Percentiles rank a stretch among this genome's conserved stretches.
Evolutionary conservation across 2,329 filamentous ascomycete genomes (phyloP).

Genomic region (Colletotrichum shisoi): DNA sequence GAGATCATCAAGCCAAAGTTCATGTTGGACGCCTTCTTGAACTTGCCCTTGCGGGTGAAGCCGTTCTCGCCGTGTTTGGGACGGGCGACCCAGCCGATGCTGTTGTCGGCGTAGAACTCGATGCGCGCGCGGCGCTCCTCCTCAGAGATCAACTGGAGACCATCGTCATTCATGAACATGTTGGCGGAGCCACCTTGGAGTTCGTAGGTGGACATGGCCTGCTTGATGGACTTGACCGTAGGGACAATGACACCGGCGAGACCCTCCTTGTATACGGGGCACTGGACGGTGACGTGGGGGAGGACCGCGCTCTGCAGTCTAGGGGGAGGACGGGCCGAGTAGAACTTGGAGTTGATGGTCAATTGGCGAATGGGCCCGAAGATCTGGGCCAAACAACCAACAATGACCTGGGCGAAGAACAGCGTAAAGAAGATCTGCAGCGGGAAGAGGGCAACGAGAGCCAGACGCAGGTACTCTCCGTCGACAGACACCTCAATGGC

Average conservation of each 20-base stretch:
- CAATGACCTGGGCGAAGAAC: conserved; percentile 81
- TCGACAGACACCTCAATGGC: conserved; percentile 74
- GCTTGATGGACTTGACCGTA: conserved; percentile 79
- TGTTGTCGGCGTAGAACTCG: conserved; percentile 73
- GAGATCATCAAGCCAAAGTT: conserved; percentile 74
- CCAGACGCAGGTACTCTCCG: conserved; percentile 67
- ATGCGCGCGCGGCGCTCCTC: conserved; percentile 69
- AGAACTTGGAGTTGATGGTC: conserved; percentile 80
- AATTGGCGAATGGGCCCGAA: conserved; percentile 79
- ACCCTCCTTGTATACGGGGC: conserved; percentile 88
- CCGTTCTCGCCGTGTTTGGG: conserved; percentile 70
- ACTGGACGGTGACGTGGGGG: conserved; percentile 82
- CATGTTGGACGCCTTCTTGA: conserved; percentile 78
- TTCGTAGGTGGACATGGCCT: conserved; percentile 79
- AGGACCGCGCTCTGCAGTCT: conserved; percentile 65
- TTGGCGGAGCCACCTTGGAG: conserved; percentile 80
- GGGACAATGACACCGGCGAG: conserved; percentile 76
- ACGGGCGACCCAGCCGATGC: conserved; percentile 73
- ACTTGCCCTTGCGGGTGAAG: conserved; percentile 70
- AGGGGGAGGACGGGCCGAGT: conserved; percentile 74
- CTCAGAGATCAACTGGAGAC: conserved; percentile 71
- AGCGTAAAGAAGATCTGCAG: conserved; percentile 82
- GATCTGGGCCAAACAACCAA: conserved; percentile 77
- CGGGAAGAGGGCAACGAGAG: conserved; percentile 70
- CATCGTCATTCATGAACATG: conserved; percentile 79